These are phyloP conservation scores for Beauveria caledonica DNA, from an alignment of 2,329 filamentous ascomycete species.

Conservation along the genomic window DNA sequence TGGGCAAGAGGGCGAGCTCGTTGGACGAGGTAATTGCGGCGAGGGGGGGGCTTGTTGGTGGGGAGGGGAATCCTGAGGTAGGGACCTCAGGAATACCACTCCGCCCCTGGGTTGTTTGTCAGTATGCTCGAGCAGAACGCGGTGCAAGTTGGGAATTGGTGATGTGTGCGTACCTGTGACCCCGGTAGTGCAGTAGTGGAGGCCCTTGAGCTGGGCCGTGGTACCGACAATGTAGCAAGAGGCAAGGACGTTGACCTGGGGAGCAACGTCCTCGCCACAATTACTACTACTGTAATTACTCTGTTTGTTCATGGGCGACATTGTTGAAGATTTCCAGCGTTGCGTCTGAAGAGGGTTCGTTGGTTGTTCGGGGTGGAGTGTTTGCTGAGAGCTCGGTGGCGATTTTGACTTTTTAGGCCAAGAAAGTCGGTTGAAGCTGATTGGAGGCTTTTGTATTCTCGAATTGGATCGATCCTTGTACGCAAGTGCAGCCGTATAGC, in stretches of 20 bases:
- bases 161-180: conserved; percentile 54
- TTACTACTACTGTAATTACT: conserved; percentile 64
- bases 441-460: not conserved
- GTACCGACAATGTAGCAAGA: conserved; percentile 82
- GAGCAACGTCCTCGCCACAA: conserved; percentile 61
- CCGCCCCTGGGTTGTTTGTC: conserved; percentile 49
- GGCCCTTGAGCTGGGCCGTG: conserved; percentile 64
- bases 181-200: conserved; percentile 94
- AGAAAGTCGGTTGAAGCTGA: not conserved
- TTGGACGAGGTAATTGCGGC: conserved; percentile 61
- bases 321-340: conserved; percentile 25
- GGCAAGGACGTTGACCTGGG: conserved; percentile 71
- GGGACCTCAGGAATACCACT: conserved; percentile 95
- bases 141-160: not conserved
- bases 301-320: conserved; percentile 65
- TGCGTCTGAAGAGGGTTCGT: conserved; percentile 12
- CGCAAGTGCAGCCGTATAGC: conserved; percentile 3
- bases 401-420: not conserved
- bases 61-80: conserved; percentile 75
- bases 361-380: not conserved
- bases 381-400: not conserved
- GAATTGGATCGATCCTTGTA: not conserved
- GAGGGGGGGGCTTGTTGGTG: conserved; percentile 83
- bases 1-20: conserved; percentile 57
- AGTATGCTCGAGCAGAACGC: not conserved